Conservation (phyloP, 129 eudicot species). For the Dittrichia graveolens region DNA sequence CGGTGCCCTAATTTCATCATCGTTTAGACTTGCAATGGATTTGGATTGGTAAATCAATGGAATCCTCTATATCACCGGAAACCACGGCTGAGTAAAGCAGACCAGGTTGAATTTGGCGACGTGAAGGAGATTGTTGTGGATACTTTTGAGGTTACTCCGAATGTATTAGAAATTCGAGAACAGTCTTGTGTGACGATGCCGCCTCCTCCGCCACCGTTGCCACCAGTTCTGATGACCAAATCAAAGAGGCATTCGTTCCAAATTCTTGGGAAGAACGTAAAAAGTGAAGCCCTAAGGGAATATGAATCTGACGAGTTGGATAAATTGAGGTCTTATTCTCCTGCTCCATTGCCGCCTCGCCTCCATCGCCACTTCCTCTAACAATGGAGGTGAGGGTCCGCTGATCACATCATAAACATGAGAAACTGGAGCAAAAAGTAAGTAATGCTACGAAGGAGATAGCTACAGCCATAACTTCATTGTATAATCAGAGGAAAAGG, state of each 20-base stretch:
- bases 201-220: slow-evolving; percentile 31
- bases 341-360: slow-evolving; percentile 29
- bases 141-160: slow-evolving; percentile 38
- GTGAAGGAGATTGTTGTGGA: slow-evolving; percentile 69
- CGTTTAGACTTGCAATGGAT: too few relatives aligned
- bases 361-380: slow-evolving; percentile 30
- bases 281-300: slow-evolving; percentile 4
- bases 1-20: too few relatives aligned
- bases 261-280: slow-evolving; percentile 38
- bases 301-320: slow-evolving; percentile 20
- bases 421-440: slow-evolving; percentile 45
- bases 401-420: slow-evolving; percentile 25
- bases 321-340: slow-evolving; percentile 8
- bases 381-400: slow-evolving; percentile 29
- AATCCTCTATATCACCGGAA: too few relatives aligned
- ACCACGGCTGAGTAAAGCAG: slow-evolving; percentile 25
- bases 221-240: slow-evolving; percentile 14
- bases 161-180: slow-evolving; percentile 6
- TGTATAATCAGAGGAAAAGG: slow-evolving; percentile 58
- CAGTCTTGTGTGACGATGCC: slow-evolving; percentile 4
- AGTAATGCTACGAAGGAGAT: slow-evolving; percentile 69
- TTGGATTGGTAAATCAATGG: too few relatives aligned
- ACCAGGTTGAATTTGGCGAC: slow-evolving; percentile 31
- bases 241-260: slow-evolving; percentile 46
- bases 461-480: slow-evolving; percentile 65